Evolutionary conservation across 2,329 filamentous ascomycete genomes (phyloP), one percentile per base, ranked within the genome.

Genomic region (Orbilia ellipsospora): DNA sequence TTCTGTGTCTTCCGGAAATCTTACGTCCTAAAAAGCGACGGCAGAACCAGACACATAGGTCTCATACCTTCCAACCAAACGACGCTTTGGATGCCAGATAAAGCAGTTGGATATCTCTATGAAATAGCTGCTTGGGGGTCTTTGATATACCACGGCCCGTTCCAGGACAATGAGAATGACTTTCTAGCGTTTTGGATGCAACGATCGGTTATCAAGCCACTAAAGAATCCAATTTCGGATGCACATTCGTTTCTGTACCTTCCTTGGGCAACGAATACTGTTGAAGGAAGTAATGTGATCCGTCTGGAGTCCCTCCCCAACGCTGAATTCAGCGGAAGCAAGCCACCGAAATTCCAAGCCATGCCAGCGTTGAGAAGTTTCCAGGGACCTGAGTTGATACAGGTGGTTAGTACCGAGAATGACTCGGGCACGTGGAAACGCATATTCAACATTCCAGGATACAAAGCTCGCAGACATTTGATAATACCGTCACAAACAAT

Each of bases 1-100:
- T 65, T 65, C n/a, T 65, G 61, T 48, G 51, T 65, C 18, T 65
- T 65, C n/a, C 31, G 18, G 7, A 65, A 55, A 23, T 44, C 61
- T 1, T 65, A 65, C 15, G 48, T 65, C 4, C 23, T 56, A 12
- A 65, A 48, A n/a, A 56, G 31, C 36, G 61, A 65, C 18, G 61
- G 61, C 26, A 56, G 16, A 20, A 65, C 61, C 0, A 56, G 8
- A 16, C 50, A 55, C 36, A 50, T 55, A 16, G 61, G 61, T 10
- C 23, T 5, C 40, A 3, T 65, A 28, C 61, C 61, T 1, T 20
- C 61, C 4, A 65, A 56, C 20, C 50, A 65, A 18, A 45, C 51
- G 4, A 55, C 50, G 1, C 36, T 55, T 7, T 65, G 61, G 61
- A 26, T 2, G 13, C 5, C 61, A 20, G 61, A 65, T 56, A 55